Evolutionary conservation across 2,329 filamentous ascomycete genomes (phyloP), one percentile per base, ranked within the genome.

Genomic region (Ophiocordyceps robertsii): DNA sequence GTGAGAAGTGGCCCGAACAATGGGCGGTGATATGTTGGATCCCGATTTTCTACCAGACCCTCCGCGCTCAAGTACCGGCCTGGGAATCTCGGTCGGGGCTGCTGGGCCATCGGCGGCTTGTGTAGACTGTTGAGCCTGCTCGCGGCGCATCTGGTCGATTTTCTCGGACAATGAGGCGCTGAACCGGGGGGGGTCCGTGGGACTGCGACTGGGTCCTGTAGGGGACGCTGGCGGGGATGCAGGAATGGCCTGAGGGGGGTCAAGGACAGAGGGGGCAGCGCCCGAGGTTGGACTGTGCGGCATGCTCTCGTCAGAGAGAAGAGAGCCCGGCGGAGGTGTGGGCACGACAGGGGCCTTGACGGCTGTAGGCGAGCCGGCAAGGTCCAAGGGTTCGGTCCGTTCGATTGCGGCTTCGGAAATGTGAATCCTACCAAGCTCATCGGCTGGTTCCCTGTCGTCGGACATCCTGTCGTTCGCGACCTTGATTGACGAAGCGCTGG

Each of bases 1-100:
- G 43, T 75, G 72, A 1, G 73, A 72, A n/a, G 66, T 59, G 2
- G 73, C 64, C 39, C 74, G 68, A 38, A 69, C 55, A 52, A 77
- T 67, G 4, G 74, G 73, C 30, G 73, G 72, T 11, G 73, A 72
- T 16, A 65, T 58, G 36, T 56, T 63, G 42, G 63, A 53, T 30
- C 68, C 68, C 27, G 64, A 56, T 49, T 66, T 72, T 48, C 73
- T 67, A 29, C 65, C 58, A 29, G 64, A 46, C 7, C 12, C 17
- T 7, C 53, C 54, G n/a, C 61, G 61, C 11, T 69, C 66, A 3
- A 52, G 43, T 13, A 46, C 47, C 27, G 51, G 40, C 29, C 52
- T 55, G 13, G 51, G 36, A 41, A 58, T 46, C 21, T 57, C 55
- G 13, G 46, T n/a, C 3, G 41, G 32, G 11, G 17, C 30, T 8